phyloP scores from a whole-genome alignment of 2,329 filamentous ascomycete species.

The Aspergillus unguis region DNA sequence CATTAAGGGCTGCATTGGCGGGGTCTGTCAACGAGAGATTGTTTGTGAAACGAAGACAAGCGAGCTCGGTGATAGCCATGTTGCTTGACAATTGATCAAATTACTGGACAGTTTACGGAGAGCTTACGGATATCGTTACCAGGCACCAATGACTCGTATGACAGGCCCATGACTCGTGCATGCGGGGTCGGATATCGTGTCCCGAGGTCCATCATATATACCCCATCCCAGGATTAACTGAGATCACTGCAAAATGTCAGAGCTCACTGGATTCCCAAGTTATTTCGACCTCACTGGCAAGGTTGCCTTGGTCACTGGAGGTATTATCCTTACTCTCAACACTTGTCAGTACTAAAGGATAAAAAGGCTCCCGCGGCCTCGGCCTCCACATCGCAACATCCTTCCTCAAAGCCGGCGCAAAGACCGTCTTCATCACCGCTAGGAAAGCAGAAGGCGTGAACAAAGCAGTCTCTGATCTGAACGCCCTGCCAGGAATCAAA shows the following conservation, averaged over 20 bases:
- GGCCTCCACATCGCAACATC: slow-evolving; percentile 12
- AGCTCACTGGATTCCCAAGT: slow-evolving; percentile 4
- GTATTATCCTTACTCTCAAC: background rate
- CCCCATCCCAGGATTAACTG: too few relatives aligned
- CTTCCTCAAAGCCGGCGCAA: slow-evolving; percentile 8
- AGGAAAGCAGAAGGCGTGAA: slow-evolving; percentile 8
- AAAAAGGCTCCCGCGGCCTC: slow-evolving; percentile 11
- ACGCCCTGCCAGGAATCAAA: slow-evolving; percentile 9
- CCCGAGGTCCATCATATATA: background rate
- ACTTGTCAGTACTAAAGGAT: background rate
- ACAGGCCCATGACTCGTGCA: background rate
- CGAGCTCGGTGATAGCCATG: slow-evolving; percentile 6
- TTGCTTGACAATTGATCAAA: background rate
- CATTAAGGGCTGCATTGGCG: background rate
- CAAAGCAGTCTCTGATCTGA: slow-evolving; percentile 9
- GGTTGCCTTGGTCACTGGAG: slow-evolving; percentile 13
- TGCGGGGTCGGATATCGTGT: slow-evolving; percentile 7
- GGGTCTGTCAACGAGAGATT: background rate
- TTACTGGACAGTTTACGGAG: background rate
- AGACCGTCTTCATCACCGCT: slow-evolving; percentile 14
- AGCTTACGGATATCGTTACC: background rate
- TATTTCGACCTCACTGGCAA: slow-evolving; percentile 12
- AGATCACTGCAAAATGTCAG: slow-evolving; percentile 4
- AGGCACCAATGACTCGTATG: background rate
- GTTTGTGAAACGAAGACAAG: slow-evolving; percentile 4